phyloP scores from a whole-genome alignment of 768 basidiomycete genomes.

The Guyanaporus albipodus region DNA sequence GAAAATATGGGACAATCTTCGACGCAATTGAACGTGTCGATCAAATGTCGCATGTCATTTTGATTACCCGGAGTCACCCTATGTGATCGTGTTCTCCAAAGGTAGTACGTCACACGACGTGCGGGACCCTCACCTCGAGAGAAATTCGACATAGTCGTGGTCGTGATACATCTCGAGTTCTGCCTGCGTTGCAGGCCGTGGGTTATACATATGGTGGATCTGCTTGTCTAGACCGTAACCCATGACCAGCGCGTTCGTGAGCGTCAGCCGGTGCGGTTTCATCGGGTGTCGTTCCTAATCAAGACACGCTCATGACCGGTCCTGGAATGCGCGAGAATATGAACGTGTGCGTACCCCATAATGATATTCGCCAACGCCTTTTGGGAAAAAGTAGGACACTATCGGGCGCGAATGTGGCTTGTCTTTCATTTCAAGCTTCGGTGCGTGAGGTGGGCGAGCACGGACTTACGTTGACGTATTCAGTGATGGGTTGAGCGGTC shows the following conservation, averaged over 20 bases:
- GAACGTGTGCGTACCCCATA: slow-evolving; percentile 69
- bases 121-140: slow-evolving; percentile 62
- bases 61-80: slow-evolving; percentile 83
- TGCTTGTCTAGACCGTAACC: slow-evolving; percentile 96
- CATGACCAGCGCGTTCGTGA: slow-evolving; percentile 93
- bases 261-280: slow-evolving; percentile 94
- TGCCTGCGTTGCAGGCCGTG: slow-evolving; percentile 80
- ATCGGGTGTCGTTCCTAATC: slow-evolving; percentile 93
- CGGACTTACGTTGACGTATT: slow-evolving; percentile 64
- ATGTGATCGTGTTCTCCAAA: not conserved
- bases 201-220: slow-evolving; percentile 89
- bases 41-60: slow-evolving; percentile 66
- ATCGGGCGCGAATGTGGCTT: slow-evolving; percentile 53
- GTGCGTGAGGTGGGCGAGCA: not conserved
- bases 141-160: slow-evolving; percentile 91
- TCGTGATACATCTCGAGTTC: slow-evolving; percentile 93
- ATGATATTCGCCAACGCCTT: slow-evolving; percentile 91
- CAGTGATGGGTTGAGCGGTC: slow-evolving; percentile 74
- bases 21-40: slow-evolving; percentile 88
- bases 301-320: slow-evolving; percentile 1
- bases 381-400: slow-evolving; percentile 96
- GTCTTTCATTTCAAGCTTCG: slow-evolving; percentile 17
- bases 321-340: not conserved
- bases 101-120: not conserved
- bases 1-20: slow-evolving; percentile 97